Conservation (phyloP, 2,329 filamentous ascomycete species). For the Exophiala viscosa region DNA sequence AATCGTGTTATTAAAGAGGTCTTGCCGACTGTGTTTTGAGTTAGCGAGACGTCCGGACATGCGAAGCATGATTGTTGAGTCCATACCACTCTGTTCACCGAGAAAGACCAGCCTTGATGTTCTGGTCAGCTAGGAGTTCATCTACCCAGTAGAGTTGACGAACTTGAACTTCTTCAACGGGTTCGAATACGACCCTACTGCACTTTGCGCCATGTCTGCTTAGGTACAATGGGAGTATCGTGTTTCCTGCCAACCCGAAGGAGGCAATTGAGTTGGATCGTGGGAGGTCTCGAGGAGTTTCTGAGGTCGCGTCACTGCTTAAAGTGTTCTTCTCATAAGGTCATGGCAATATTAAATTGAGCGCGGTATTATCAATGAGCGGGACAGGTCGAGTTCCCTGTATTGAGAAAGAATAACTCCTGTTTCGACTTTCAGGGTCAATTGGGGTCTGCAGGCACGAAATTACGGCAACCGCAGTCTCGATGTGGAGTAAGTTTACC, state of each 20-base stretch:
- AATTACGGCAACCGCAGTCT: constrained; percentile 3
- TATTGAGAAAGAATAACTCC: background rate
- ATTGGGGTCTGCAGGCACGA: background rate
- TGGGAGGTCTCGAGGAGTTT: background rate
- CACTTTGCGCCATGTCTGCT: constrained; percentile 71
- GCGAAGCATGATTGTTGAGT: constrained; percentile 4
- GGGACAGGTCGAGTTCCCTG: background rate
- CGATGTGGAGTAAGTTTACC: background rate
- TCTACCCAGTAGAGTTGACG: constrained; percentile 22
- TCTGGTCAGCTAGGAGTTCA: constrained; percentile 29
- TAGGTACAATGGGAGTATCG: constrained; percentile 9
- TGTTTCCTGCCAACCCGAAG: background rate
- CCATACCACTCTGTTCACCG: constrained; percentile 94
- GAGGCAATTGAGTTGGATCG: background rate
- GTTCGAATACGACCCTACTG: constrained; percentile 89
- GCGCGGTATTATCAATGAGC: background rate
- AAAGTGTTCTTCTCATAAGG: constrained; percentile 7
- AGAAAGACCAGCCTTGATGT: constrained; percentile 80
- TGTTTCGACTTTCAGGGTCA: background rate
- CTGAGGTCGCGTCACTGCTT: background rate
- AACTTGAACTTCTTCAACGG: constrained; percentile 99
- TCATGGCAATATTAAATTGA: constrained; percentile 13
- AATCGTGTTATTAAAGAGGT: constrained; percentile 98
- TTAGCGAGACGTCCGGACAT: constrained; percentile 10
- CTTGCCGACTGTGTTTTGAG: constrained; percentile 71